Conservation (phyloP, 1,139 yeast genomes). For the Taiozyma sp. region DNA sequence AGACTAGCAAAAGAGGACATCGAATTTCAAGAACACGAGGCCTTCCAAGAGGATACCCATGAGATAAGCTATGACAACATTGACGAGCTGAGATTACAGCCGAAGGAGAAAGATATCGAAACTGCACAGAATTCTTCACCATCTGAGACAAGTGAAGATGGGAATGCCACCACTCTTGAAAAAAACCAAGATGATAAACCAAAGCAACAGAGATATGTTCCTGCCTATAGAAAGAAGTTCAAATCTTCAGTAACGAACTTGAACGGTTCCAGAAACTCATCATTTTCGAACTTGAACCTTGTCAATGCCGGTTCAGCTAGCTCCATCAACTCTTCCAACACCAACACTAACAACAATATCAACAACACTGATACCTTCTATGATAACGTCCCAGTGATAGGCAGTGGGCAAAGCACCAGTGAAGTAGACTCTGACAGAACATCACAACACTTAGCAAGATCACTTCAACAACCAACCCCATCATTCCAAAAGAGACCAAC, state of each 20-base stretch:
- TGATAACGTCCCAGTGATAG: slow-evolving; percentile 19
- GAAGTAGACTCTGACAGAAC: background rate
- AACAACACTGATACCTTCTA: slow-evolving; percentile 22
- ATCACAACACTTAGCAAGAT: slow-evolving; percentile 17
- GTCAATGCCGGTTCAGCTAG: slow-evolving; percentile 27
- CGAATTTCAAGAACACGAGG: slow-evolving; percentile 25
- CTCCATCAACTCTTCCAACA: slow-evolving; percentile 29
- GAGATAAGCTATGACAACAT: slow-evolving; percentile 28
- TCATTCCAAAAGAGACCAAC: slow-evolving; percentile 17
- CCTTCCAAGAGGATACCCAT: slow-evolving; percentile 26
- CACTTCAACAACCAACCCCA: slow-evolving; percentile 22
- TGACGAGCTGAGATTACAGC: slow-evolving; percentile 20
- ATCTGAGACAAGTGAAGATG: slow-evolving; percentile 14
- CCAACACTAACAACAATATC: slow-evolving; percentile 3
- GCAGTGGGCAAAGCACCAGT: background rate
- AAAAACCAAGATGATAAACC: slow-evolving; percentile 8
- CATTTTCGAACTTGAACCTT: slow-evolving; percentile 21
- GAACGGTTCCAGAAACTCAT: slow-evolving; percentile 18
- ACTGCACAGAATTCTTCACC: background rate
- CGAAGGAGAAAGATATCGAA: background rate
- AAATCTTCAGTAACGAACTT: slow-evolving; percentile 22
- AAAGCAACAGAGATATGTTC: slow-evolving; percentile 26
- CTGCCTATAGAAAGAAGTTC: slow-evolving; percentile 33
- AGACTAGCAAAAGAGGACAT: slow-evolving; percentile 32
- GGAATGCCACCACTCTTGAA: slow-evolving; percentile 11